Conservation (phyloP, 2,329 filamentous ascomycete species). For the Didymellaceae sp. region DNA sequence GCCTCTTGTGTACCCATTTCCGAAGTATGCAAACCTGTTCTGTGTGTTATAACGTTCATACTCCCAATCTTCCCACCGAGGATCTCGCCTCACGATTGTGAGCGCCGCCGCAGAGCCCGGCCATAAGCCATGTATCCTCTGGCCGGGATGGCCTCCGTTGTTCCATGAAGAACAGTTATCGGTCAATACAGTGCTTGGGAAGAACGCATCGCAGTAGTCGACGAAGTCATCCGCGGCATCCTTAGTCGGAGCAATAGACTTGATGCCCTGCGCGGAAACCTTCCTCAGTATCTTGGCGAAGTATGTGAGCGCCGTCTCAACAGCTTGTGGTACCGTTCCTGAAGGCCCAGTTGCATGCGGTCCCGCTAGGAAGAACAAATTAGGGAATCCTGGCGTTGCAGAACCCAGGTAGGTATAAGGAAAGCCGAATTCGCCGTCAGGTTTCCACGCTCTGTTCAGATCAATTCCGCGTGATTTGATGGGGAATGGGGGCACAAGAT, state of each 20-base stretch:
- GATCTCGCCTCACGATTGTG: slow-evolving; percentile 63
- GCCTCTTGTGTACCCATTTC: slow-evolving; percentile 69
- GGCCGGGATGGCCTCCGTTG: slow-evolving; percentile 66
- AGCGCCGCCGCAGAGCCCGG: slow-evolving; percentile 71
- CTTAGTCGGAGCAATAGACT: slow-evolving; percentile 63
- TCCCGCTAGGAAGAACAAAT: slow-evolving; percentile 69
- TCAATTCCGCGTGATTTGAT: slow-evolving; percentile 63
- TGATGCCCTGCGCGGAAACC: slow-evolving; percentile 69
- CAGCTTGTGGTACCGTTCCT: slow-evolving; percentile 70
- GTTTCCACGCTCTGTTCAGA: slow-evolving; percentile 63
- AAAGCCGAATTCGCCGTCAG: slow-evolving; percentile 63
- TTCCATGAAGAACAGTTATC: slow-evolving; percentile 75
- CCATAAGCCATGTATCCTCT: slow-evolving; percentile 71
- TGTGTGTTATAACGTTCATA: slow-evolving; percentile 56
- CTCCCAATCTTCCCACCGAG: slow-evolving; percentile 66
- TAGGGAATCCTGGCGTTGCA: slow-evolving; percentile 70
- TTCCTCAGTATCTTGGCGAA: slow-evolving; percentile 73
- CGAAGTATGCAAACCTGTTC: slow-evolving; percentile 68
- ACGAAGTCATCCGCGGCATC: slow-evolving; percentile 69
- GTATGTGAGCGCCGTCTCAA: slow-evolving; percentile 71
- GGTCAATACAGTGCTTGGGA: slow-evolving; percentile 59
- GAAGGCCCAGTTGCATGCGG: slow-evolving; percentile 51
- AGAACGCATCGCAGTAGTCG: slow-evolving; percentile 61
- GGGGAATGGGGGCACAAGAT: slow-evolving; percentile 62
- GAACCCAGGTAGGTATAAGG: slow-evolving; percentile 72